These are phyloP conservation scores for Fusarium fracticaudum DNA, from an alignment of 2,329 filamentous ascomycete species.

Conservation along the genomic window DNA sequence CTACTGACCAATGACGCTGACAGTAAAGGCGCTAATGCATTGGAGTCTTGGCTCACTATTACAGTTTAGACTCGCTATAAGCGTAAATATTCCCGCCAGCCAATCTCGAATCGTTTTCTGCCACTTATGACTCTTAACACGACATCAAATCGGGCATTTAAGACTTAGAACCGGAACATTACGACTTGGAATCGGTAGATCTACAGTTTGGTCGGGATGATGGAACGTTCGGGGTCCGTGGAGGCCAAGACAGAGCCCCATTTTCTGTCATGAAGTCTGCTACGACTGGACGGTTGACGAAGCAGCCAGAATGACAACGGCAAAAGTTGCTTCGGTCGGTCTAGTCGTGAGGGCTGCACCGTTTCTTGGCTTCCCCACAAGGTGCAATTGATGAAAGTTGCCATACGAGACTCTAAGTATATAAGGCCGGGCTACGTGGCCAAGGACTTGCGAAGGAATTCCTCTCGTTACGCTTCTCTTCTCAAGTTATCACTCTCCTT, in stretches of 20 bases:
- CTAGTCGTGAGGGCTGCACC: neutral
- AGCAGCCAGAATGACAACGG: neutral
- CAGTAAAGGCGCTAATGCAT: neutral
- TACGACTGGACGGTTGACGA: neutral
- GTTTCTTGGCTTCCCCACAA: slow-evolving; percentile 12
- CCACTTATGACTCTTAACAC: neutral
- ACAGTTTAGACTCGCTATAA: neutral
- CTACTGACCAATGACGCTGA: neutral
- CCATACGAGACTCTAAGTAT: neutral
- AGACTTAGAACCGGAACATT: slow-evolving; percentile 1
- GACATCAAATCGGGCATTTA: neutral
- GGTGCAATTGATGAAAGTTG: neutral
- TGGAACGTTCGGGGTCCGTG: slow-evolving; percentile 1
- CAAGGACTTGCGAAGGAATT: neutral
- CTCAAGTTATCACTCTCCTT: neutral
- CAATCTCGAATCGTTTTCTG: neutral
- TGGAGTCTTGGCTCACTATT: slow-evolving; percentile 11
- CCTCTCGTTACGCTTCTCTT: neutral
- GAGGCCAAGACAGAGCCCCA: neutral
- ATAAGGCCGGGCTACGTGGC: neutral
- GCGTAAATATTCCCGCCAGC: neutral
- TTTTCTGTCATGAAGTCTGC: neutral
- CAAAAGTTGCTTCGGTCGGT: slow-evolving; percentile 6
- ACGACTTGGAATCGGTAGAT: neutral
- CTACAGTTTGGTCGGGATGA: neutral